phyloP scores from a whole-genome alignment of 2,329 filamentous ascomycete species.

The Cercospora sp. region DNA sequence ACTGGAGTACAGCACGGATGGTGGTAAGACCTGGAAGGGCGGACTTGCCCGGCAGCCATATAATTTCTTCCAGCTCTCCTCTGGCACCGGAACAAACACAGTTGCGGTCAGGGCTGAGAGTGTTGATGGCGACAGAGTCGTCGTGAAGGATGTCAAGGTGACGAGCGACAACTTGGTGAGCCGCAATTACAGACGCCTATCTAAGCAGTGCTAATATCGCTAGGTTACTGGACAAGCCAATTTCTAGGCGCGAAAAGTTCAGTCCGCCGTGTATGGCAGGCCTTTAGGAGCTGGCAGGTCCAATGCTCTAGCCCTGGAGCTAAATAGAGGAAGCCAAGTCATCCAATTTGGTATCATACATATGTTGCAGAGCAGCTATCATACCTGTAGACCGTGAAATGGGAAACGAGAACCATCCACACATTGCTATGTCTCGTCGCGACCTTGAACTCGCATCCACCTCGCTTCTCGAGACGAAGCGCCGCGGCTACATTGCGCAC shows the following conservation, averaged over 20 bases:
- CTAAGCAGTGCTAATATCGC: neutral
- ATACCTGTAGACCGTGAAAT: neutral
- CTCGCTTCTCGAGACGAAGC: neutral
- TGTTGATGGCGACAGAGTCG: constrained; percentile 52
- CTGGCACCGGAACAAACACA: constrained; percentile 56
- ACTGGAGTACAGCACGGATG: constrained; percentile 25
- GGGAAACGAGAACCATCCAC: neutral
- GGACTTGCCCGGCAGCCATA: constrained; percentile 23
- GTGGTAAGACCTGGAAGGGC: constrained; percentile 25
- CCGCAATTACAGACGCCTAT: neutral
- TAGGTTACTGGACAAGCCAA: constrained; percentile 1
- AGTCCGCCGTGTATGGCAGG: neutral
- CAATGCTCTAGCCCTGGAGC: neutral
- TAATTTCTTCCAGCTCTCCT: constrained; percentile 61
- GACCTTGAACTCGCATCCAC: neutral
- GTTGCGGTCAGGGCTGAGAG: constrained; percentile 60
- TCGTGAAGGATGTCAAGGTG: constrained; percentile 54
- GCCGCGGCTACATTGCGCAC: neutral
- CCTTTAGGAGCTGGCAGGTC: neutral
- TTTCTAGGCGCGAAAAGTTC: neutral
- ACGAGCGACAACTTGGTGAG: constrained; percentile 35
- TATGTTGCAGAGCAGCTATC: neutral
- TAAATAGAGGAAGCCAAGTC: neutral
- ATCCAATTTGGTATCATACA: neutral
- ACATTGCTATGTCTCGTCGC: neutral